Percentiles rank a stretch among this genome's conserved stretches.
Evolutionary conservation across 75 land plant genomes (phyloP).

Genomic region (Pinus tabuliformis): DNA sequence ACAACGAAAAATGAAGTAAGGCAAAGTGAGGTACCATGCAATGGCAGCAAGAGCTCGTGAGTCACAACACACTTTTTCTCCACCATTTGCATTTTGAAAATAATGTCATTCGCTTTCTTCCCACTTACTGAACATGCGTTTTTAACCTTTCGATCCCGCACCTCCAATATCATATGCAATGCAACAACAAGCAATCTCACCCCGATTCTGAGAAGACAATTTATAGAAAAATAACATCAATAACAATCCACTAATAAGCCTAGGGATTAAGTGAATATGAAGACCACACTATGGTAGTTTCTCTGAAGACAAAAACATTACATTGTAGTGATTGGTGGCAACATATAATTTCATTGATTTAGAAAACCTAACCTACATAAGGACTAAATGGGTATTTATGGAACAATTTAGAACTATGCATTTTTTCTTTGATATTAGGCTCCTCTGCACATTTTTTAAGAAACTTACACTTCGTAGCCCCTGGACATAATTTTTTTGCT

Average conservation of each 20-base stretch:
- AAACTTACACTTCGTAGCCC: too few relatives aligned
- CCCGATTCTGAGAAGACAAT: too few relatives aligned
- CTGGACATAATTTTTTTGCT: too few relatives aligned
- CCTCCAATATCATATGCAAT: conserved; percentile 30
- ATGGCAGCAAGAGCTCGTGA: conserved; percentile 48
- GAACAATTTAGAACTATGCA: too few relatives aligned
- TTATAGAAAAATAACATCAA: too few relatives aligned
- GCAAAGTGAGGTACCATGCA: conserved; percentile 26
- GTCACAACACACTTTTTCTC: conserved; percentile 41
- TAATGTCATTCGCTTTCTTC: conserved; percentile 33
- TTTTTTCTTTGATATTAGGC: too few relatives aligned
- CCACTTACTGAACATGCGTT: conserved; percentile 33
- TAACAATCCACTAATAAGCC: background rate
- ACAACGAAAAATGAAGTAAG: background rate
- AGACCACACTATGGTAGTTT: background rate
- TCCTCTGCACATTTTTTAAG: too few relatives aligned
- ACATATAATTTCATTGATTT: too few relatives aligned
- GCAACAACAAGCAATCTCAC: background rate
- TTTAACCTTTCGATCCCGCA: conserved; percentile 38
- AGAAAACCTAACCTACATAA: too few relatives aligned
- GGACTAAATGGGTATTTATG: too few relatives aligned
- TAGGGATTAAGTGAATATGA: background rate
- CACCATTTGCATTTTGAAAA: conserved; percentile 31
- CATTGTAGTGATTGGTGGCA: too few relatives aligned
- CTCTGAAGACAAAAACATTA: too few relatives aligned